Percentiles rank a stretch among this genome's conserved stretches.
These are phyloP conservation scores for Turnera subulata DNA, from an alignment of 345 rosid genomes.

Conservation along the genomic window DNA sequence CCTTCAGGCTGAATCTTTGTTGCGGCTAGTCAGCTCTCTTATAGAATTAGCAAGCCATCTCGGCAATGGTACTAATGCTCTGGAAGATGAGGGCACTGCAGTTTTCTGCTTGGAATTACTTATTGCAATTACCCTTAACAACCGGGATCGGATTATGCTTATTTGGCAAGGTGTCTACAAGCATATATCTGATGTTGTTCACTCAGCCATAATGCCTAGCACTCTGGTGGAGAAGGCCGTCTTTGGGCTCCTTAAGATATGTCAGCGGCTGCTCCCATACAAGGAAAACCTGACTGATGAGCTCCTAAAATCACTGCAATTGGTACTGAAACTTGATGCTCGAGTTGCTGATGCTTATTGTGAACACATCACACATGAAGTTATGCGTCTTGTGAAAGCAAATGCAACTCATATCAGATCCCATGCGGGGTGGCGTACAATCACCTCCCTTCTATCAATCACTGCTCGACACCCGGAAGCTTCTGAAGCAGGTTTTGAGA, in stretches of 20 bases:
- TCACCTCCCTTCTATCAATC: conserved; percentile 59
- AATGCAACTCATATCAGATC: conserved; percentile 70
- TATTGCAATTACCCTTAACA: conserved; percentile 57
- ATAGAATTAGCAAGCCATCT: conserved; percentile 42
- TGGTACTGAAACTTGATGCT: conserved; percentile 74
- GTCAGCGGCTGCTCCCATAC: conserved; percentile 70
- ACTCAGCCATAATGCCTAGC: conserved; percentile 55
- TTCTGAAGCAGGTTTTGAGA: conserved; percentile 60
- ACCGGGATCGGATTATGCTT: conserved; percentile 67
- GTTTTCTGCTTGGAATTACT: conserved; percentile 71
- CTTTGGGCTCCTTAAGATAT: conserved; percentile 65
- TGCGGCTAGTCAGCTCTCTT: conserved; percentile 54
- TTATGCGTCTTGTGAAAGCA: conserved; percentile 60
- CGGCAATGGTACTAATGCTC: conserved; percentile 19
- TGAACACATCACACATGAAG: conserved; percentile 72
- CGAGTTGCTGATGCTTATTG: conserved; percentile 75
- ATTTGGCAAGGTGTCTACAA: conserved; percentile 64
- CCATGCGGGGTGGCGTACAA: conserved; percentile 59
- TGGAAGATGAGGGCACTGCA: conserved; percentile 47
- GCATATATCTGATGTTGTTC: conserved; percentile 58
- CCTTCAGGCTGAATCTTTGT: conserved; percentile 64
- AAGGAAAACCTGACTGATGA: conserved; percentile 72
- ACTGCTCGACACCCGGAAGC: conserved; percentile 84
- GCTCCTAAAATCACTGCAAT: conserved; percentile 62
- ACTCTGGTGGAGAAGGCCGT: conserved; percentile 63